A percentile compares a stretch with the other conserved stretches of the same genome.
These are phyloP conservation scores for Skeletonema marinoi DNA, from an alignment of 108 stramenopile genomes.

Conservation along the genomic window DNA sequence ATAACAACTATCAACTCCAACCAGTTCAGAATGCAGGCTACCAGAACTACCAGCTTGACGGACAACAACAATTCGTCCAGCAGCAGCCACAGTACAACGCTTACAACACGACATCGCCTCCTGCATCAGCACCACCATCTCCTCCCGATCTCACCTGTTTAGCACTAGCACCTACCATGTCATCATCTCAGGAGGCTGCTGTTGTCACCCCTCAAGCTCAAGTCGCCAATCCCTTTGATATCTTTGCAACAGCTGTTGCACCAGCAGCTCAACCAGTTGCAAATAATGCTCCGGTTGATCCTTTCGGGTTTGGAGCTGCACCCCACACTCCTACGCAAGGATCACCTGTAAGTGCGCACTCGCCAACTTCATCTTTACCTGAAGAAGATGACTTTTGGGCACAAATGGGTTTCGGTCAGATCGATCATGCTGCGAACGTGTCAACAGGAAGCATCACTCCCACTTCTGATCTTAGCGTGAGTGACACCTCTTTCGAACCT, in stretches of 20 bases:
- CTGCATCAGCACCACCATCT: neutral
- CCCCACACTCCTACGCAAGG: neutral
- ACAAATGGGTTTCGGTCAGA: conserved; percentile 29
- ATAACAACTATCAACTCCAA: neutral
- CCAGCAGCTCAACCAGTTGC: neutral
- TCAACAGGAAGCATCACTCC: neutral
- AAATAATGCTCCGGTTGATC: neutral
- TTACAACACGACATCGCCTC: neutral
- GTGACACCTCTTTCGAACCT: neutral
- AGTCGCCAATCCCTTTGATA: conserved; percentile 15
- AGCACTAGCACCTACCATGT: neutral
- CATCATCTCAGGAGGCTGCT: neutral
- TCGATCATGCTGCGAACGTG: neutral
- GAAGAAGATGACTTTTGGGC: conserved; percentile 31
- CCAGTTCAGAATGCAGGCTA: neutral
- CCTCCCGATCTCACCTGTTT: neutral
- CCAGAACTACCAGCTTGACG: neutral
- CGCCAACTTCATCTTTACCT: neutral
- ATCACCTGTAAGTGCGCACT: neutral
- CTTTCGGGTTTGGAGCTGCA: conserved; percentile 15
- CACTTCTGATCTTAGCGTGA: neutral
- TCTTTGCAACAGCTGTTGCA: conserved; percentile 9
- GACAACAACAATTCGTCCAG: neutral
- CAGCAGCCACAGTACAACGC: neutral
- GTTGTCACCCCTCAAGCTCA: neutral